Evolutionary conservation across 2,329 filamentous ascomycete genomes (phyloP).

Genomic region (Thelonectria discophora): DNA sequence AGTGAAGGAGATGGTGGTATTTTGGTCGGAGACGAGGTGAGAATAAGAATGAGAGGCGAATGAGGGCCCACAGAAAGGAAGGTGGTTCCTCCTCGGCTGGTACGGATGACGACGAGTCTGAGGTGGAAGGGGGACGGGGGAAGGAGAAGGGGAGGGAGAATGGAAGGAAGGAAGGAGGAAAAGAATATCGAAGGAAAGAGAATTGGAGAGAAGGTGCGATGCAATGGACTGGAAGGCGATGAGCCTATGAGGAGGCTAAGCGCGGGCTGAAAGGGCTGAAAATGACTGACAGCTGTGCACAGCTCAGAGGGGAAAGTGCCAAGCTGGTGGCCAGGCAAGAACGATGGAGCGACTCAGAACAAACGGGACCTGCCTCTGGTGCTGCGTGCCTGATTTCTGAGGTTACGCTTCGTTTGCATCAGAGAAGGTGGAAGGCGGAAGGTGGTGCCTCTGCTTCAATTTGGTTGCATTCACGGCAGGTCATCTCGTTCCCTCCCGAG

Average conservation of each 20-base stretch:
- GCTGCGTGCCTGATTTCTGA: not conserved
- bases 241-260: slow-evolving; percentile 12
- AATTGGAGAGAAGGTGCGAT: slow-evolving; percentile 22
- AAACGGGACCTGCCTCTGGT: not conserved
- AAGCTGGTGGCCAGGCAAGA: not conserved
- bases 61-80: slow-evolving; percentile 3
- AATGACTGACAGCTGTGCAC: too few species aligned
- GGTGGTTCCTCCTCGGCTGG: not conserved
- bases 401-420: not conserved
- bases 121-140: not conserved
- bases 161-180: slow-evolving; percentile 22
- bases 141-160: slow-evolving; percentile 12
- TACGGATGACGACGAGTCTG: not conserved
- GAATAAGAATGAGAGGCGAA: slow-evolving; percentile 1
- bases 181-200: slow-evolving; percentile 23
- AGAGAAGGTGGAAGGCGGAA: too few species aligned
- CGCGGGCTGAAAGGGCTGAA: slow-evolving; percentile 3
- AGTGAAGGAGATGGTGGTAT: slow-evolving; percentile 1
- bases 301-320: slow-evolving; percentile 10
- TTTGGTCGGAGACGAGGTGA: slow-evolving; percentile 1
- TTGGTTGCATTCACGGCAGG: too few species aligned
- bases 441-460: too few species aligned
- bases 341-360: slow-evolving; percentile 16
- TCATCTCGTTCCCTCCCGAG: too few species aligned
- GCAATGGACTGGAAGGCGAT: slow-evolving; percentile 12